Conservation (phyloP, 1,284 basidiomycete genomes). For the Sanghuangporus weigelae region DNA sequence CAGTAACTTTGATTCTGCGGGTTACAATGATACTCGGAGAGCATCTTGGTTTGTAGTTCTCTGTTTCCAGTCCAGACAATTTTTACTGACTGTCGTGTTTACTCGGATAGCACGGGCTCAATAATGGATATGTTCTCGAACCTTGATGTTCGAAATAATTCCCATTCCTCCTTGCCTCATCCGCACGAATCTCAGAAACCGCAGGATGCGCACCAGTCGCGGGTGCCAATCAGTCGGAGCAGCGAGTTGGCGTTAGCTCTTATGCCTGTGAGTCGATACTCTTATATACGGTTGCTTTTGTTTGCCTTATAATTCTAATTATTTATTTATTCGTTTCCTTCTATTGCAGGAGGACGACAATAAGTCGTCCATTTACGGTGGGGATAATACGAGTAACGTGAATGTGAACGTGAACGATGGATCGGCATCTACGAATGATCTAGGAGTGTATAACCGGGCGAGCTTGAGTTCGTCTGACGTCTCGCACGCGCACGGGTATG, state of each 20-base stretch:
- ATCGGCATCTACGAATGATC: neutral
- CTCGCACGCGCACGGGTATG: conserved; percentile 1
- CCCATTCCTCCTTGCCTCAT: conserved; percentile 9
- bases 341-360: neutral
- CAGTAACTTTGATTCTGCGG: conserved; percentile 31
- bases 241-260: conserved; percentile 46
- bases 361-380: neutral
- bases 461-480: conserved; percentile 7
- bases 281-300: neutral
- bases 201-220: conserved; percentile 24
- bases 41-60: conserved; percentile 42
- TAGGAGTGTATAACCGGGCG: conserved; percentile 6
- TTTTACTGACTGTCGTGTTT: conserved; percentile 14
- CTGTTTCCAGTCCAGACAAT: conserved; percentile 9
- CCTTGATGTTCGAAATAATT: conserved; percentile 17
- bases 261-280: conserved; percentile 19
- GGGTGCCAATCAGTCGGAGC: conserved; percentile 34
- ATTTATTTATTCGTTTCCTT: neutral
- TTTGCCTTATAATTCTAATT: neutral
- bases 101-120: conserved; percentile 22
- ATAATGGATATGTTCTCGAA: conserved; percentile 19
- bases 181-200: neutral
- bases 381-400: neutral
- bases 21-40: conserved; percentile 33
- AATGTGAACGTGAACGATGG: neutral